Evolutionary conservation across 2,329 filamentous ascomycete species (phyloP), one percentile per base, ranked within the genome.

Genomic region (Penicillium psychrosexuale): DNA sequence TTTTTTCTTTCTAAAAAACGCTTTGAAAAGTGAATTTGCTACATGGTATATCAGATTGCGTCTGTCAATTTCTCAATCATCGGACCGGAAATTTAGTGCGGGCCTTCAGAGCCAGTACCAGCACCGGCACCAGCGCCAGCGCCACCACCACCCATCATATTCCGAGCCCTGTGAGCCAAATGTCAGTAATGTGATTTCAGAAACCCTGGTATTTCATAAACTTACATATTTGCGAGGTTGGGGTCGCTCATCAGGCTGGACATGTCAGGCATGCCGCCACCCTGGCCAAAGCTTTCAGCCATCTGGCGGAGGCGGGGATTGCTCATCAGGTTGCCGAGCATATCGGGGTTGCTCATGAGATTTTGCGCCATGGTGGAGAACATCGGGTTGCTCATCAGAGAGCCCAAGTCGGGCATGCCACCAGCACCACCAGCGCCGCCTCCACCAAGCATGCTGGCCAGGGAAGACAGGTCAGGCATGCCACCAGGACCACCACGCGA

Each of bases 331-430:
- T 91, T 94, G 71, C 81, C 83, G 85, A 97, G 88, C 80, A 92
- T 85, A 9, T 96, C 90, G 0, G 94, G 94, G 78, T 99, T 97
- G 77, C 86, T 90, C 94, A 97, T 97, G 52, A 99, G 77, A 75
- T 90, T 96, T 80, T 97, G 91, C 5, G 94, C 94, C 91, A 97
- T 97, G 77, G 84, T 89, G 47, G 91, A 85, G 78, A 99, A 96
- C 94, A 97, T 97, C 53, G 94, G 94, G 79, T 97, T 99, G 80
- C 81, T 91, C 91, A 97, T 96, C 73, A 99, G 86, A 60, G 84
- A 84, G 61, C 84, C 77, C 24, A 99, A 80, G 73, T 97, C 93
- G 12, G 92, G 91, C 89, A 96, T 94, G 51, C 82, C 86, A 5
- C 83, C 86, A 13, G 80, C 85, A 24, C 80, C 86, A 19, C 76